A percentile compares a stretch with the other conserved stretches of the same genome.
phyloP scores from a whole-genome alignment of 2,329 filamentous ascomycete genomes.

The Trichoderma arundinaceum region DNA sequence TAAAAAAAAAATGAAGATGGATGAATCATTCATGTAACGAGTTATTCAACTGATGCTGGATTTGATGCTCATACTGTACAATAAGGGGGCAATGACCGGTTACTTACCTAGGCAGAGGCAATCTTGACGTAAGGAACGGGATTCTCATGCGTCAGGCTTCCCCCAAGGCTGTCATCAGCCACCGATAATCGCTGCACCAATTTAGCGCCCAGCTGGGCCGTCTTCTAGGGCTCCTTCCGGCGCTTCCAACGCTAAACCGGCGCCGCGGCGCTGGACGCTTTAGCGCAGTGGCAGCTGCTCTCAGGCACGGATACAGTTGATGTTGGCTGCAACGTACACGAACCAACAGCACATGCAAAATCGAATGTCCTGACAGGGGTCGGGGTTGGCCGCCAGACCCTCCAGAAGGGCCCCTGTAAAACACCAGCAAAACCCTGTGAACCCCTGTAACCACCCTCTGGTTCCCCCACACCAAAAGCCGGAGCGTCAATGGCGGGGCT shows the following conservation, averaged over 20 bases:
- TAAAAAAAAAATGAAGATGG: background rate
- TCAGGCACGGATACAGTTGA: too few species aligned
- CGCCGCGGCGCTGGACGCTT: too few species aligned
- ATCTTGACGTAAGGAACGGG: constrained; percentile 18
- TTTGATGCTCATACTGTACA: background rate
- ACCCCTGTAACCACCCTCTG: background rate
- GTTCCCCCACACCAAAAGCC: constrained; percentile 6
- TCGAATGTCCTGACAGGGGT: constrained; percentile 9
- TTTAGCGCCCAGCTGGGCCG: too few species aligned
- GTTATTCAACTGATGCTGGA: background rate
- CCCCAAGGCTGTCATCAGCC: constrained; percentile 9
- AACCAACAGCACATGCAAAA: constrained; percentile 16
- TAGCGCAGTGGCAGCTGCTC: too few species aligned
- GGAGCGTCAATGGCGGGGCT: background rate
- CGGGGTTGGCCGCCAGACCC: constrained; percentile 15
- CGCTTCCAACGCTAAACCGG: background rate
- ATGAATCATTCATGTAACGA: background rate
- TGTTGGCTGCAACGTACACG: background rate
- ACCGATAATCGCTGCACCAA: background rate
- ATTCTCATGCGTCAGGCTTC: constrained; percentile 22
- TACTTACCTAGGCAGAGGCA: background rate
- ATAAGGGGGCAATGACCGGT: too few species aligned
- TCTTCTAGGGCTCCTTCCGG: background rate
- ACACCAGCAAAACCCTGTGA: too few species aligned
- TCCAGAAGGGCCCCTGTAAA: background rate